Evolutionary conservation across 2,329 filamentous ascomycete genomes (phyloP).

Genomic region (Parafenestella ontariensis): DNA sequence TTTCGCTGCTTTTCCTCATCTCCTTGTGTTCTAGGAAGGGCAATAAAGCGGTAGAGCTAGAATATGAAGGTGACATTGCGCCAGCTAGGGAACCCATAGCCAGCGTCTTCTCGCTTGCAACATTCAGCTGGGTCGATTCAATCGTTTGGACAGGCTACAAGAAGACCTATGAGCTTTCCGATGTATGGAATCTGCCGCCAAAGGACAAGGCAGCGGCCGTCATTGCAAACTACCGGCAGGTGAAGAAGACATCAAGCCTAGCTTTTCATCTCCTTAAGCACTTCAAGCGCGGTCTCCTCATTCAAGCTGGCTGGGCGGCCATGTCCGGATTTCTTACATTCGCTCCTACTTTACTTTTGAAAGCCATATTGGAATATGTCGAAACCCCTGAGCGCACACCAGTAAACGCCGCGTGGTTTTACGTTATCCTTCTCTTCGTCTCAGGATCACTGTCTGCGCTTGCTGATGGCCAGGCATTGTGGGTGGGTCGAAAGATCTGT

Average conservation of each 20-base stretch:
- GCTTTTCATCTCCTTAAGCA: slow-evolving; percentile 82
- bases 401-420: slow-evolving; percentile 91
- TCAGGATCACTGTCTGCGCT: slow-evolving; percentile 83
- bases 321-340: slow-evolving; percentile 86
- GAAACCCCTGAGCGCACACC: slow-evolving; percentile 79
- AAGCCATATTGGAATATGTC: slow-evolving; percentile 92
- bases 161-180: slow-evolving; percentile 78
- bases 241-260: slow-evolving; percentile 81
- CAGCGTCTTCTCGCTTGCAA: slow-evolving; percentile 85
- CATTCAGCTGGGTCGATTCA: slow-evolving; percentile 88
- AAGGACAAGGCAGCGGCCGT: slow-evolving; percentile 87
- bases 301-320: slow-evolving; percentile 81
- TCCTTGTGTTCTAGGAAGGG: slow-evolving; percentile 85
- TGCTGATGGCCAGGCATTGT: slow-evolving; percentile 84
- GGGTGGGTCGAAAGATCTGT: slow-evolving; percentile 93
- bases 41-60: slow-evolving; percentile 85
- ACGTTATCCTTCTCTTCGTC: slow-evolving; percentile 86
- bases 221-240: slow-evolving; percentile 80
- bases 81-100: slow-evolving; percentile 87
- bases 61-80: slow-evolving; percentile 87
- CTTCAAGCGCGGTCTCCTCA: slow-evolving; percentile 77
- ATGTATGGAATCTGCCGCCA: slow-evolving; percentile 90
- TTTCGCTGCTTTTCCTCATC: slow-evolving; percentile 75
- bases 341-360: slow-evolving; percentile 86
- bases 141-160: slow-evolving; percentile 91